Percentiles rank a stretch among this genome's conserved stretches.
phyloP scores from a whole-genome alignment of 495 filamentous ascomycete species.

The Baudoinia panamericana region DNA sequence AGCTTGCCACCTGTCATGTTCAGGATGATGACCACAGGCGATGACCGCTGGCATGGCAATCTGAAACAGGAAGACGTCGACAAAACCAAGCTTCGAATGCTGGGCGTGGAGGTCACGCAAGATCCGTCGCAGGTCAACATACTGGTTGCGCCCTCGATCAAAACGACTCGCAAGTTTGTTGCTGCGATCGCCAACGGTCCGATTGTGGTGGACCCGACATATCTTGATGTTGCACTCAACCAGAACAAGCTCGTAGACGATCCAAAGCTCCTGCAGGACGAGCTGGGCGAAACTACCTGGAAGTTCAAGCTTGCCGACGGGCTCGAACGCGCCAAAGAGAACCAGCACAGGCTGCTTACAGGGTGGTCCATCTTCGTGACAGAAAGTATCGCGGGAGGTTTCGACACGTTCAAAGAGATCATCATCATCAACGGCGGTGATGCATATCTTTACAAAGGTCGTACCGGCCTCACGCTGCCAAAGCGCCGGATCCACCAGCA shows the following conservation, averaged over 20 bases:
- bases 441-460: slow-evolving; percentile 64
- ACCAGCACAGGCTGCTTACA: slow-evolving; percentile 59
- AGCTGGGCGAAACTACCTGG: slow-evolving; percentile 53
- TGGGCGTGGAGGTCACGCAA: slow-evolving; percentile 65
- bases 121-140: slow-evolving; percentile 66
- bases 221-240: slow-evolving; percentile 59
- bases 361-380: slow-evolving; percentile 71
- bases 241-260: slow-evolving; percentile 33
- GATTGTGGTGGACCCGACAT: slow-evolving; percentile 59
- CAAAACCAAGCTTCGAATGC: slow-evolving; percentile 65
- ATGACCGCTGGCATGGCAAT: slow-evolving; percentile 60
- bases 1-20: slow-evolving; percentile 44
- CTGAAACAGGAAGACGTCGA: slow-evolving; percentile 61
- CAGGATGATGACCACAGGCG: slow-evolving; percentile 65
- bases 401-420: slow-evolving; percentile 70
- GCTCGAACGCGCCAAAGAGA: slow-evolving; percentile 53
- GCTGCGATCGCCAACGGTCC: slow-evolving; percentile 68
- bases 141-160: slow-evolving; percentile 71
- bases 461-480: slow-evolving; percentile 44
- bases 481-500: slow-evolving; percentile 17
- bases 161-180: slow-evolving; percentile 88
- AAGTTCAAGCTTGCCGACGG: slow-evolving; percentile 53
- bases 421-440: slow-evolving; percentile 77
- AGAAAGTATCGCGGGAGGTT: slow-evolving; percentile 59
- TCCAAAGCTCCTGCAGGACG: slow-evolving; percentile 43